phyloP scores from a whole-genome alignment of 2,329 filamentous ascomycete genomes.

The Phialophora macrospora region DNA sequence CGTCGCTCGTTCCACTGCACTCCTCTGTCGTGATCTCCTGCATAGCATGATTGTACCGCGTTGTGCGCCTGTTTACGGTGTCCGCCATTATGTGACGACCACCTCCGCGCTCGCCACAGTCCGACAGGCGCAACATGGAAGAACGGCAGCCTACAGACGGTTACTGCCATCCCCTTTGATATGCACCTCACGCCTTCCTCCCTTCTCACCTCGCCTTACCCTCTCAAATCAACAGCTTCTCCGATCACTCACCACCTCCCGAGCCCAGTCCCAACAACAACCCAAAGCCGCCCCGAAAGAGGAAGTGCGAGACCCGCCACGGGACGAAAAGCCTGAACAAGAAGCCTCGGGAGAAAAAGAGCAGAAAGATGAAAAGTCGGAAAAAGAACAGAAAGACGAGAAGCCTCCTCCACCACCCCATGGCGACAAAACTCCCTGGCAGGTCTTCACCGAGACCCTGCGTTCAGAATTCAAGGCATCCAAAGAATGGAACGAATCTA shows the following conservation, averaged over 20 bases:
- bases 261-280: conserved; percentile 34
- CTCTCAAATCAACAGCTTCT: conserved; percentile 23
- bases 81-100: conserved; percentile 38
- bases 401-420: conserved; percentile 81
- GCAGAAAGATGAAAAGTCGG: conserved; percentile 48
- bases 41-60: conserved; percentile 38
- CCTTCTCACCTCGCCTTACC: conserved; percentile 28
- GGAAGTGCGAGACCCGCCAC: conserved; percentile 38
- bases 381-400: conserved; percentile 60
- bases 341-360: conserved; percentile 48
- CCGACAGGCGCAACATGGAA: conserved; percentile 34
- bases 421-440: conserved; percentile 97
- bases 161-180: conserved; percentile 25
- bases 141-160: conserved; percentile 34
- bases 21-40: conserved; percentile 4
- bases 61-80: conserved; percentile 32
- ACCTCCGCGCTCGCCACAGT: conserved; percentile 30
- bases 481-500: conserved; percentile 99
- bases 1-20: background rate
- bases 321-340: conserved; percentile 45
- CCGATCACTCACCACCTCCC: conserved; percentile 36
- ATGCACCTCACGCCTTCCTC: conserved; percentile 16
- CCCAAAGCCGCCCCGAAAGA: conserved; percentile 39
- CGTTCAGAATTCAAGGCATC: conserved; percentile 91
- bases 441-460: conserved; percentile 98